Evolutionary conservation across 129 eudicot species (phyloP).

Genomic region (Calendula officinalis): DNA sequence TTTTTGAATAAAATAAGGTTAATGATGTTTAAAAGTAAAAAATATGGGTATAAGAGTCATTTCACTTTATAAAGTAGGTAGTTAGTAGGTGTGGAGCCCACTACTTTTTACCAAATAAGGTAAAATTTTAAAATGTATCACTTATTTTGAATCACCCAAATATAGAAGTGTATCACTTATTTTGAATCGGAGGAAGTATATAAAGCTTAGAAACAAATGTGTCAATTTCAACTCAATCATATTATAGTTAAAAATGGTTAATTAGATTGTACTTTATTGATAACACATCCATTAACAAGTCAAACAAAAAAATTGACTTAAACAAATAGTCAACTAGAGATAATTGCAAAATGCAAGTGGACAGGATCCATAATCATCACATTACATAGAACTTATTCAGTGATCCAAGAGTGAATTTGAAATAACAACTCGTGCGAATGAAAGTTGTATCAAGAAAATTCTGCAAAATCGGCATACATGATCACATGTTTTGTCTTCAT

Average conservation of each 20-base stretch:
- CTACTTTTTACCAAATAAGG: too few species aligned
- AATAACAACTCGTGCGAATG: background rate
- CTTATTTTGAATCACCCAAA: too few species aligned
- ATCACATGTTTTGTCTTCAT: background rate
- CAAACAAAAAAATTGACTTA: background rate
- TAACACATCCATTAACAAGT: background rate
- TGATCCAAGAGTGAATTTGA: slow-evolving; percentile 15
- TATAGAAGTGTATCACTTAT: background rate
- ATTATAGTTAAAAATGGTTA: background rate
- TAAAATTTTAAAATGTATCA: too few species aligned
- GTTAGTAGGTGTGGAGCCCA: too few species aligned
- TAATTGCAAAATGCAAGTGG: slow-evolving; percentile 7
- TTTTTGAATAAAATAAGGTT: too few species aligned
- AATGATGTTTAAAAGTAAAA: too few species aligned
- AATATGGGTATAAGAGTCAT: too few species aligned
- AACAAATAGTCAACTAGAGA: background rate
- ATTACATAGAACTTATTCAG: slow-evolving; percentile 30
- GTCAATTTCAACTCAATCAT: background rate
- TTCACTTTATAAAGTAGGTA: too few species aligned
- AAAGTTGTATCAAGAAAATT: slow-evolving; percentile 12
- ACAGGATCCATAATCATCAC: background rate
- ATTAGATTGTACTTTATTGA: background rate
- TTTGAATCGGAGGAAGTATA: too few species aligned
- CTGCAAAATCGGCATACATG: slow-evolving; percentile 16
- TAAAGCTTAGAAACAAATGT: too few species aligned